Conservation (phyloP, 768 basidiomycete species). For the Auricularia sp. region DNA sequence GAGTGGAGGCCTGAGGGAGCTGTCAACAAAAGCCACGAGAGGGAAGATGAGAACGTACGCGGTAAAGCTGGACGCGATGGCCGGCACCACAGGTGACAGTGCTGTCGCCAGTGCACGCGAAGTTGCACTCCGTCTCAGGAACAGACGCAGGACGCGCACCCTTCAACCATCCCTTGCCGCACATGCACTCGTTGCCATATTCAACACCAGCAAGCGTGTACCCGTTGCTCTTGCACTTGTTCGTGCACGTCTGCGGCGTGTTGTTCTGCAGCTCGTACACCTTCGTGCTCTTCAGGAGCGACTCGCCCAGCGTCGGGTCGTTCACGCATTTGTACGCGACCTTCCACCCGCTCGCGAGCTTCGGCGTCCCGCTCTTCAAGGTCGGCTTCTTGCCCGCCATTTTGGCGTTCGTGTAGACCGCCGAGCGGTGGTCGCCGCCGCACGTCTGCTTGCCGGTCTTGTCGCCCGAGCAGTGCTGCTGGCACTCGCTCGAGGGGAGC, state of each 20-base stretch:
- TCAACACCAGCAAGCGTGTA: background rate
- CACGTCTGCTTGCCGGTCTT: background rate
- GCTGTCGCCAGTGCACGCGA: no score
- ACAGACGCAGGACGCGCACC: no score
- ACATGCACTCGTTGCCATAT: background rate
- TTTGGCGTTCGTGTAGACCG: background rate
- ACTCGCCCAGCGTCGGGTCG: background rate
- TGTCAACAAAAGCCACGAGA: no score
- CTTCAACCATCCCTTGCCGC: no score
- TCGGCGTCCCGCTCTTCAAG: background rate
- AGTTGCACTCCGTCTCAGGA: no score
- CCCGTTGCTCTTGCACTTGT: background rate
- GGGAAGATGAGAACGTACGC: no score
- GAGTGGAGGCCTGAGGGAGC: no score
- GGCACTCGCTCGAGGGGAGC: no score
- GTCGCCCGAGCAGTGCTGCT: no score
- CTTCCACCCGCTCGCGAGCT: background rate
- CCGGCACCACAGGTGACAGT: no score
- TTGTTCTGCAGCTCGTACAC: background rate
- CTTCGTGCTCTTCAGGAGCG: background rate
- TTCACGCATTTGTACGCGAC: background rate
- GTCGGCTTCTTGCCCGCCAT: background rate
- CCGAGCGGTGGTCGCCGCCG: background rate
- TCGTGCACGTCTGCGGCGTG: background rate
- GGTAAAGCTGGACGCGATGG: background rate